Percentiles rank a stretch among this genome's conserved stretches.
Evolutionary conservation across 805 yeast genomes (phyloP).

Genomic region (Wickerhamiella sorbophila): DNA sequence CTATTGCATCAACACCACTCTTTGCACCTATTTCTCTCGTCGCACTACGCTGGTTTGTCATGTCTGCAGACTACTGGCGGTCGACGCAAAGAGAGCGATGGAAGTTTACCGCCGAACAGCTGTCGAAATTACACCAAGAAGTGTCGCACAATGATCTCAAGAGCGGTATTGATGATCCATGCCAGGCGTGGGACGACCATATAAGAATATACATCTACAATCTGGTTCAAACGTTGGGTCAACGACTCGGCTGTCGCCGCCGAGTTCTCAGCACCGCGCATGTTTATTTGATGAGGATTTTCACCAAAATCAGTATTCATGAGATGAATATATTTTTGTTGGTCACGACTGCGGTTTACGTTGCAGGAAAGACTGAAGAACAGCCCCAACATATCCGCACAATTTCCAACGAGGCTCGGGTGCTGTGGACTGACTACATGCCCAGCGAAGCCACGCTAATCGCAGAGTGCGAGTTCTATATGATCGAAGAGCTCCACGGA

Average conservation of each 20-base stretch:
- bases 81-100: conserved; percentile 71
- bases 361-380: conserved; percentile 90
- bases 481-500: conserved; percentile 64
- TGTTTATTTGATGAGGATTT: conserved; percentile 64
- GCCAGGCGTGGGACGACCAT: conserved; percentile 28
- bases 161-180: conserved; percentile 22
- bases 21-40: not conserved
- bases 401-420: conserved; percentile 69
- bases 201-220: conserved; percentile 59
- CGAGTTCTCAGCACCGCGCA: conserved; percentile 82
- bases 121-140: conserved; percentile 31
- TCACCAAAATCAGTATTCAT: conserved; percentile 53
- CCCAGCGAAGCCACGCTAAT: conserved; percentile 83
- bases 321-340: conserved; percentile 74
- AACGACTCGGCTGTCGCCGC: conserved; percentile 65
- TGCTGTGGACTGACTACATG: conserved; percentile 87
- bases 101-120: conserved; percentile 58
- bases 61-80: conserved; percentile 63
- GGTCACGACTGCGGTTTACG: conserved; percentile 71
- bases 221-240: conserved; percentile 58
- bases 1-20: not conserved
- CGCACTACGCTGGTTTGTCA: not conserved
- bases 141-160: conserved; percentile 18
- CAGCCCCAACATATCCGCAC: conserved; percentile 87
- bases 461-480: conserved; percentile 90